Conservation (phyloP, 2,329 filamentous ascomycete species). For the Ophiostoma angusticollis region DNA sequence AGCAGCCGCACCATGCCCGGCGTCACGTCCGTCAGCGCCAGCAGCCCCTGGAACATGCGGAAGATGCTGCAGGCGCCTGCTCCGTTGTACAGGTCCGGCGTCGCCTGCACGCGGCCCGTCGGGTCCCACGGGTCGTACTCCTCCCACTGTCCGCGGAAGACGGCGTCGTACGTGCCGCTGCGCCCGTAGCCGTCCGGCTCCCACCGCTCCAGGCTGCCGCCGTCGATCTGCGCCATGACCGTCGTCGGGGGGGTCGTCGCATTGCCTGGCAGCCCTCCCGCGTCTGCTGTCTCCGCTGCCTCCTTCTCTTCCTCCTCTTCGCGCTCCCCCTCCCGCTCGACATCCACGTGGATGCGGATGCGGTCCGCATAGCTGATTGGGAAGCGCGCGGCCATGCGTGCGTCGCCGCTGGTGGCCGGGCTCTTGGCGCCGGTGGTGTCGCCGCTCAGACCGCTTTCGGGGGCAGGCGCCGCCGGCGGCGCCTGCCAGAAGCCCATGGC, state of each 20-base stretch:
- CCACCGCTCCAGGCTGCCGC: constrained; percentile 60
- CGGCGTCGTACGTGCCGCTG: constrained; percentile 39
- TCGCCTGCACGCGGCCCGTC: constrained; percentile 37
- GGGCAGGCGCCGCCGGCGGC: too few relatives aligned
- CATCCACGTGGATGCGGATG: constrained; percentile 49
- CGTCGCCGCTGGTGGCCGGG: constrained; percentile 24
- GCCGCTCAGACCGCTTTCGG: too few relatives aligned
- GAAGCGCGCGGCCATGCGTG: constrained; percentile 45
- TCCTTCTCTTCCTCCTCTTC: constrained; percentile 16
- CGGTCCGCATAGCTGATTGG: constrained; percentile 58
- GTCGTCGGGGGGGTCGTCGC: constrained; percentile 27
- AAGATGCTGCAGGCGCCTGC: constrained; percentile 45
- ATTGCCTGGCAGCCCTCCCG: too few relatives aligned
- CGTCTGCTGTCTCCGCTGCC: constrained; percentile 20
- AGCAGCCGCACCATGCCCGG: constrained; percentile 34
- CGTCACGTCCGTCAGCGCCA: constrained; percentile 39
- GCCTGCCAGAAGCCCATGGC: constrained; percentile 56
- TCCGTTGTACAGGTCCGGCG: constrained; percentile 44
- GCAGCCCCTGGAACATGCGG: constrained; percentile 45
- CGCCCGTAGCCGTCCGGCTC: constrained; percentile 54
- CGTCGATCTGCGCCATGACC: constrained; percentile 55
- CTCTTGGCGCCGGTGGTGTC: neutral
- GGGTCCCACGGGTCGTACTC: constrained; percentile 44
- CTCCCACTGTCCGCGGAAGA: constrained; percentile 43
- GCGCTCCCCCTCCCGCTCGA: constrained; percentile 18